A percentile compares a stretch with the other conserved stretches of the same genome.
phyloP scores from a whole-genome alignment of 2,329 filamentous ascomycete genomes.

The Polytolypa hystricis region DNA sequence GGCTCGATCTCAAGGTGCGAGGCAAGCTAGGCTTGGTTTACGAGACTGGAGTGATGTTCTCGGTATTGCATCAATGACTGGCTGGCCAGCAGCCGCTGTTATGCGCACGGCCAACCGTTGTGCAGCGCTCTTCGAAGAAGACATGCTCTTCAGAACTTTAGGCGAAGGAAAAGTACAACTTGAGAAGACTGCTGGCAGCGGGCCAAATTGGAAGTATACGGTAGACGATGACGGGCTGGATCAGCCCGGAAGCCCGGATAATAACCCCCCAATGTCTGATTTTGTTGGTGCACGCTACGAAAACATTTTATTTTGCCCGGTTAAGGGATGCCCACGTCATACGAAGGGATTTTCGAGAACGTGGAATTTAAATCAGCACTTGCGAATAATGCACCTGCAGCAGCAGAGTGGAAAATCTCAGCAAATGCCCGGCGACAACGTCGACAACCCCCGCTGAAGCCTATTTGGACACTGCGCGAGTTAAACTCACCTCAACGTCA shows the following conservation, averaged over 20 bases:
- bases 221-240: slow-evolving; percentile 24
- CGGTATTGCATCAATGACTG: slow-evolving; percentile 62
- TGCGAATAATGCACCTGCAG: slow-evolving; percentile 24
- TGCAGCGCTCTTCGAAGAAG: slow-evolving; percentile 60
- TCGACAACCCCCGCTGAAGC: no score
- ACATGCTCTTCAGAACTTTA: slow-evolving; percentile 54
- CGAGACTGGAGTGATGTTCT: slow-evolving; percentile 82
- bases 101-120: slow-evolving; percentile 63
- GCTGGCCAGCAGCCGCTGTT: slow-evolving; percentile 55
- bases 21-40: slow-evolving; percentile 23
- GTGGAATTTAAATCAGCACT: slow-evolving; percentile 28
- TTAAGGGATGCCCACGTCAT: slow-evolving; percentile 20
- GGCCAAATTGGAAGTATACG: slow-evolving; percentile 17
- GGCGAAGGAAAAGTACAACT: slow-evolving; percentile 25
- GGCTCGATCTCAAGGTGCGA: slow-evolving; percentile 3
- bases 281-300: neutral
- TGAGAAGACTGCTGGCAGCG: slow-evolving; percentile 13
- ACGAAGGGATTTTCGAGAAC: slow-evolving; percentile 22
- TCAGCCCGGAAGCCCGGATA: neutral
- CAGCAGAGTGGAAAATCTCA: no score
- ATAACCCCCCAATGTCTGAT: neutral
- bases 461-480: no score
- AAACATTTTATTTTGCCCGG: slow-evolving; percentile 21
- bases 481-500: no score
- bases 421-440: no score